Base-by-base conservation (phyloP, 768 basidiomycete genomes). In the Hygrophorus russula region DNA sequence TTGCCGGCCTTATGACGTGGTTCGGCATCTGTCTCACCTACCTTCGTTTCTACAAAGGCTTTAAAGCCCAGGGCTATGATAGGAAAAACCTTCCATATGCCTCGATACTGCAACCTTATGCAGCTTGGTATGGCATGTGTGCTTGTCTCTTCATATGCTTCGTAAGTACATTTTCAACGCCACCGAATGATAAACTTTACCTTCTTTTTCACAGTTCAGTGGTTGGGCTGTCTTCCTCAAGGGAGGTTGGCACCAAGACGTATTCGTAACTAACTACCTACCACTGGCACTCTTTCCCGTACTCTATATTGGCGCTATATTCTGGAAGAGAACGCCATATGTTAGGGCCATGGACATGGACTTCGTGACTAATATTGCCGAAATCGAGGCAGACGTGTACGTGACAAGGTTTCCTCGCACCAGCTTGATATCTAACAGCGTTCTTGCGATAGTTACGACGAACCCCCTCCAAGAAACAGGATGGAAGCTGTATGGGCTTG, bases 211-310 rank as follows among this genome's bases (percentile, higher is more conserved):
- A 29, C 36, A 73, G 73, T 58, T 69, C 50, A 70, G 68, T 30
- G 65, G 70, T 37, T 70, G 64, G 65, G 39, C 57, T 12, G 68
- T 64, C 13, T 68, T 62, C 57, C 53, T 71, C 17, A 65, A 63
- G 46, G 65, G 57, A 10, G 47, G 51, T 14, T 68, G 66, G 87
- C 55, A 57, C 19, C 67, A 66, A 3, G 78, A 73, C 24, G 70
- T 60, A n/a, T 93, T 94, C 52, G 69, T 93, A 42, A 90, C 89
- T 17, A 88, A 77, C 58, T 96, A 93, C 59, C 56, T 91, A 35
- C 85, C 82, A 15, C 57, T 78, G 4, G 49, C 56, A n/a, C 42
- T 80, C 27, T 89, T 91, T 76, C 87, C 88, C 14, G 41, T 91
- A 39, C 56, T 94, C 30, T 94, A 85, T 60, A 6, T 69, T 30